Evolutionary conservation across 345 rosid species (phyloP).

Genomic region (Pistacia vera): DNA sequence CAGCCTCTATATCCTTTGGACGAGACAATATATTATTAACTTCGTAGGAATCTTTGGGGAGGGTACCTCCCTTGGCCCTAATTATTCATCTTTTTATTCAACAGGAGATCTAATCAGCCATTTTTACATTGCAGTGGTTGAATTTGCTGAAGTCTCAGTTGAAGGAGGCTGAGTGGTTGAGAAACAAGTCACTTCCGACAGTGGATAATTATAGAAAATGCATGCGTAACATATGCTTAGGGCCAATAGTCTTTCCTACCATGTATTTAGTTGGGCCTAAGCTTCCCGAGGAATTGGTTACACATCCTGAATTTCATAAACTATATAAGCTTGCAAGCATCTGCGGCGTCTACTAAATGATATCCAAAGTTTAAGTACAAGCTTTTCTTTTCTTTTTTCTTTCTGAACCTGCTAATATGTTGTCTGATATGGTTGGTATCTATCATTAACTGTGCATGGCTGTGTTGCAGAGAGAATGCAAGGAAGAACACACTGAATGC

Average conservation of each 20-base stretch:
- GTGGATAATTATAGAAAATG: constrained; percentile 70
- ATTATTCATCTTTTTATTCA: neutral
- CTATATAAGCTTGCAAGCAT: constrained; percentile 66
- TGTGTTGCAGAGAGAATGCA: constrained; percentile 62
- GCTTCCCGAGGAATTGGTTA: constrained; percentile 47
- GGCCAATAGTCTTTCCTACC: constrained; percentile 80
- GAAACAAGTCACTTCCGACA: constrained; percentile 56
- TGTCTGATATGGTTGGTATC: neutral
- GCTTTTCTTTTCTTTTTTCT: constrained; percentile 8
- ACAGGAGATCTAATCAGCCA: neutral
- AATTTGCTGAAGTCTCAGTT: constrained; percentile 59
- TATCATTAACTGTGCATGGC: neutral
- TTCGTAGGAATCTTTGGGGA: too few species aligned
- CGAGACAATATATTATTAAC: too few species aligned
- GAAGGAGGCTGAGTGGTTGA: constrained; percentile 62
- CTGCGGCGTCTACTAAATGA: constrained; percentile 88
- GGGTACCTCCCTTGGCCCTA: too few species aligned
- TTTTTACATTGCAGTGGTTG: constrained; percentile 57
- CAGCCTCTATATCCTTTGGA: too few species aligned
- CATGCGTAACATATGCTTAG: constrained; percentile 66
- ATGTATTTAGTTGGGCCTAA: constrained; percentile 71
- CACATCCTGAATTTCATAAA: constrained; percentile 39
- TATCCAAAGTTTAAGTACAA: constrained; percentile 55
- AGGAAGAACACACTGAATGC: constrained; percentile 76
- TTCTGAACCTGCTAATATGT: constrained; percentile 43